Evolutionary conservation across 2,329 filamentous ascomycete genomes (phyloP), one percentile per base, ranked within the genome.

Genomic region (Grosmannia clavigera): DNA sequence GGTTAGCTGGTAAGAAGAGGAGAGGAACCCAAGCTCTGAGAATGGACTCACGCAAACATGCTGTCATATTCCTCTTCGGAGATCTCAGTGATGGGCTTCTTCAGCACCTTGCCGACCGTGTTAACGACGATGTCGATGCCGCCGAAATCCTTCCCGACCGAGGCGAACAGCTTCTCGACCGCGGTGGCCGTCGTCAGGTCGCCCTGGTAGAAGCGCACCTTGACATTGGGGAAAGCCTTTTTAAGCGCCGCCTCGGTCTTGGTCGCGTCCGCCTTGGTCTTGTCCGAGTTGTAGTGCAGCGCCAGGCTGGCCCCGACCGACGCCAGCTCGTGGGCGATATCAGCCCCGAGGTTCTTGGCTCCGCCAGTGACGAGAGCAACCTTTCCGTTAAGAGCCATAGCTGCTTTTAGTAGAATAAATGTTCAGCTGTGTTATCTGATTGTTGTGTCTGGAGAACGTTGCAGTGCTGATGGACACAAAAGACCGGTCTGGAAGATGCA

Each of bases 121-220:
- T 79, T 79, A 64, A 79, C 69, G 3, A 79, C 72, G 60, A 80
- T 76, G 63, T 80, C 76, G 54, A 80, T 69, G 58, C 71, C 68
- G 11, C 74, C 74, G 63, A 78, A 74, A 60, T 76, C 72, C 46
- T 69, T 67, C 11, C 75, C 58, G 11, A 72, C 70, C 3, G 68
- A 65, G 48, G 72, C 65, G 65, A 78, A 77, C n/a, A 78, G 69
- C 29, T 69, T 65, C 22, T 72, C 67, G 22, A 77, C 73, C 2
- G 71, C 73, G 3, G 61, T 66, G 4, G 70, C 74, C 10, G 70
- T 73, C 16, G 73, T 76, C 58, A 77, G 68, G 61, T 78, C 73
- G 19, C 66, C 75, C 62, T 75, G 70, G 67, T 77, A 76, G 61
- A 76, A 72, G 12, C 65, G 66, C 61, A 76, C 66, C 64, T 72